Conservation (phyloP, 768 basidiomycete species). For the Suillus plorans region DNA sequence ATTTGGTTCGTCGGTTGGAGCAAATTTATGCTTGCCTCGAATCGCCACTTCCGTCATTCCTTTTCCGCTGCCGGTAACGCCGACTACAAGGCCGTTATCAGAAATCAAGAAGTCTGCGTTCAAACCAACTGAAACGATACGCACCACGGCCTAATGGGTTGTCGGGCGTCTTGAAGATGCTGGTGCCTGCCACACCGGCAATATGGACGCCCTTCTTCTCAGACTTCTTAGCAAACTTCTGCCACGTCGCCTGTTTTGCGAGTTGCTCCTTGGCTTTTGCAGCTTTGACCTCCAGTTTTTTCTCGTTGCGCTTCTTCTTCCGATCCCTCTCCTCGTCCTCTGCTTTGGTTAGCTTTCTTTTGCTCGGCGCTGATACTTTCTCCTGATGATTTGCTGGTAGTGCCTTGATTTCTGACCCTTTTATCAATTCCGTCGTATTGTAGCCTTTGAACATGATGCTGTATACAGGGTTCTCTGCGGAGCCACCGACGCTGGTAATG, state of each 20-base stretch:
- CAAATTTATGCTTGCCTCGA: conserved; percentile 77
- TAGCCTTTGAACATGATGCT: conserved; percentile 91
- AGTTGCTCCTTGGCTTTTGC: conserved; percentile 88
- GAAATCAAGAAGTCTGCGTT: too few species aligned
- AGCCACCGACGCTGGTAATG: conserved; percentile 82
- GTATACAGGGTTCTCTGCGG: conserved; percentile 79
- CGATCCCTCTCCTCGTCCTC: conserved; percentile 86
- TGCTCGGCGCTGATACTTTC: conserved; percentile 45
- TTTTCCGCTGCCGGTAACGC: conserved; percentile 89
- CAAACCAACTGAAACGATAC: conserved; percentile 20
- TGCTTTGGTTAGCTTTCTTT: conserved; percentile 75
- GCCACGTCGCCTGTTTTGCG: conserved; percentile 84
- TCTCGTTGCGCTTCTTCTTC: conserved; percentile 96
- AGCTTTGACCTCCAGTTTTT: conserved; percentile 81
- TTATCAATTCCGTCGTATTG: conserved; percentile 86
- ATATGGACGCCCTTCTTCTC: conserved; percentile 93
- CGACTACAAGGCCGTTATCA: conserved; percentile 47
- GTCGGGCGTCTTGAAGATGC: conserved; percentile 93
- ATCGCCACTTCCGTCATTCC: conserved; percentile 80
- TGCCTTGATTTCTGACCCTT: conserved; percentile 66
- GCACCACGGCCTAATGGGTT: conserved; percentile 84
- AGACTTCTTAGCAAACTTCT: conserved; percentile 93
- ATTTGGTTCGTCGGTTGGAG: conserved; percentile 44
- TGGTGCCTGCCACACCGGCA: conserved; percentile 84
- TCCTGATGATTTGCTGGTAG: conserved; percentile 59